A percentile compares a stretch with the other conserved stretches of the same genome.
These are phyloP conservation scores for Monosiga brevicollis DNA, from an alignment of 78 protist genomes.

Conservation along the genomic window DNA sequence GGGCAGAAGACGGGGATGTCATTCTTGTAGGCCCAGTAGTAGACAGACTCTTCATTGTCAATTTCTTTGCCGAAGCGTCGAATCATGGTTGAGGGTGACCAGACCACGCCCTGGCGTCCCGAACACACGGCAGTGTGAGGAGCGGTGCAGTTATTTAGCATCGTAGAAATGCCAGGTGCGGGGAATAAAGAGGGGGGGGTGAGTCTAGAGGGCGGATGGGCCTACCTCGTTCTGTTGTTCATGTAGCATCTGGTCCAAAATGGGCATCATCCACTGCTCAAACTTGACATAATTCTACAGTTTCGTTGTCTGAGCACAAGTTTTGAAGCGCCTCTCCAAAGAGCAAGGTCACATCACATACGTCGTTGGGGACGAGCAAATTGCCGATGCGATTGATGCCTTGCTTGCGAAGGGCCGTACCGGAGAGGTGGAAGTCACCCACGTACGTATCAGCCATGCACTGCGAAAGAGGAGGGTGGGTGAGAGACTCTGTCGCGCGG, in stretches of 20 bases:
- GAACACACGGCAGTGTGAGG: too few relatives aligned
- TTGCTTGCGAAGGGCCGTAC: slow-evolving; percentile 23
- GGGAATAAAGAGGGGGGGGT: too few relatives aligned
- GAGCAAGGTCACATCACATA: too few relatives aligned
- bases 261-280: slow-evolving; percentile 95
- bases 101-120: slow-evolving; percentile 21
- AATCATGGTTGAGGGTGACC: slow-evolving; percentile 93
- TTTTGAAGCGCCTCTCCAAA: too few relatives aligned
- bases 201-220: too few relatives aligned
- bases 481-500: neutral
- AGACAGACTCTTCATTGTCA: slow-evolving; percentile 73
- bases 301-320: too few relatives aligned
- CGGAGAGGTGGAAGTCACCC: slow-evolving; percentile 86
- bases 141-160: too few relatives aligned
- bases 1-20: slow-evolving; percentile 97
- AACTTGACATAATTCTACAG: slow-evolving; percentile 77
- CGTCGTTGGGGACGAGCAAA: slow-evolving; percentile 93
- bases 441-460: slow-evolving; percentile 89
- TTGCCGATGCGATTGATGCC: slow-evolving; percentile 97
- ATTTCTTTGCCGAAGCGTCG: slow-evolving; percentile 88
- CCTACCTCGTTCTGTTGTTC: slow-evolving; percentile 60
- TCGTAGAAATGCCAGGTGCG: too few relatives aligned
- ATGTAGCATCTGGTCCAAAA: slow-evolving; percentile 71
- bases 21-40: slow-evolving; percentile 87
- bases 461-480: neutral